Conservation (phyloP, 31 red algal genomes). For the Asparagopsis taxiformis region DNA sequence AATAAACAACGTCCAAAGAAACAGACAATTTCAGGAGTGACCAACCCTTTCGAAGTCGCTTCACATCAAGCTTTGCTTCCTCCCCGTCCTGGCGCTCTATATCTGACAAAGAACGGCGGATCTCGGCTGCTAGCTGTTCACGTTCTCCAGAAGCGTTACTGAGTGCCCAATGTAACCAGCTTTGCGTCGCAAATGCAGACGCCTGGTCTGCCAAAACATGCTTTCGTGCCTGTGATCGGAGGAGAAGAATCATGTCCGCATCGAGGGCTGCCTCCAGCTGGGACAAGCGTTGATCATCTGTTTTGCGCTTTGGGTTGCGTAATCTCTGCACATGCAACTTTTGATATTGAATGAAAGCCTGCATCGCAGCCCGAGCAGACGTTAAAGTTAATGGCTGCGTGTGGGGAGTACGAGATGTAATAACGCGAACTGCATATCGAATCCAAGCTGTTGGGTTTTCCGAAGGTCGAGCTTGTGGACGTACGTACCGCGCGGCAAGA, state of each 20-base stretch:
- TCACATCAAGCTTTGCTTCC: conserved; percentile 9
- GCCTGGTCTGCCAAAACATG: conserved; percentile 54
- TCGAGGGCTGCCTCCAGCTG: conserved; percentile 36
- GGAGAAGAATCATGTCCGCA: conserved; percentile 42
- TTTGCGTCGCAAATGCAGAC: conserved; percentile 57
- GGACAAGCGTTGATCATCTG: conserved; percentile 9
- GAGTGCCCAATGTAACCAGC: conserved; percentile 61
- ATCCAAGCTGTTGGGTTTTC: not conserved
- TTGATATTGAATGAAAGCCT: conserved; percentile 1
- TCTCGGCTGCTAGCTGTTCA: conserved; percentile 41
- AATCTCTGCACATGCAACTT: conserved; percentile 51
- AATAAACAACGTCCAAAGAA: not conserved
- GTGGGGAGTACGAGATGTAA: not conserved
- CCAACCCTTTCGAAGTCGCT: not conserved
- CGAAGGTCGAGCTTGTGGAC: not conserved
- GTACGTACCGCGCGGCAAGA: not conserved
- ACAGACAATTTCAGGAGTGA: not conserved
- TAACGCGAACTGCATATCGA: not conserved
- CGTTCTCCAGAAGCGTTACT: conserved; percentile 29
- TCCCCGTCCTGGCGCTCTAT: conserved; percentile 6
- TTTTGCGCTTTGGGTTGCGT: not conserved
- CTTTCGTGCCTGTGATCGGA: conserved; percentile 39
- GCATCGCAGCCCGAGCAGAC: not conserved
- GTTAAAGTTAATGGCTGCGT: not conserved
- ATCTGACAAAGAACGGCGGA: conserved; percentile 32